Conservation (phyloP, 371 early-diverging fungal species). For the Mortierella sp. region DNA sequence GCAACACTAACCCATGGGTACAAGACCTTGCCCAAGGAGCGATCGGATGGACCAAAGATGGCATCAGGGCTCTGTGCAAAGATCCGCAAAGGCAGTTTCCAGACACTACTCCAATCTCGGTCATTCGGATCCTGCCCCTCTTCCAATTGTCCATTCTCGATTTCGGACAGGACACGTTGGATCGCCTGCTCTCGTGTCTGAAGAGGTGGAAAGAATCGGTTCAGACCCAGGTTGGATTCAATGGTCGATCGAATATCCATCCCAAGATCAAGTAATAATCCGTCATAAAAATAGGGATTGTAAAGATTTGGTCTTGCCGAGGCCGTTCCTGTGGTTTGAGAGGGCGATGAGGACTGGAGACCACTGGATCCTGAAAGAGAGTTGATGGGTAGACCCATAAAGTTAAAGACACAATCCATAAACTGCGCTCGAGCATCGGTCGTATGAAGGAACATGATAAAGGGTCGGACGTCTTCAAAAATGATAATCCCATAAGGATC, state of each 20-base stretch:
- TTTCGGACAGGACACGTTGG: conserved; percentile 25
- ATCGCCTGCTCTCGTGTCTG: conserved; percentile 16
- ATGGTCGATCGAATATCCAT: conserved; percentile 19
- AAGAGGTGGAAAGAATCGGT: conserved; percentile 32
- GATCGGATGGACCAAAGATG: conserved; percentile 21
- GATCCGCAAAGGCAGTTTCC: conserved; percentile 28
- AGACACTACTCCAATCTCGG: conserved; percentile 33
- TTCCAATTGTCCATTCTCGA: conserved; percentile 11
- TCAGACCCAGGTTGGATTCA: conserved; percentile 17
- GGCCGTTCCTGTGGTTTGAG: not conserved
- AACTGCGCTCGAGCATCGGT: conserved; percentile 28
- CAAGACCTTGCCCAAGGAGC: not conserved
- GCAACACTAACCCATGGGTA: conserved; percentile 38
- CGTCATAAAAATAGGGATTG: conserved; percentile 38
- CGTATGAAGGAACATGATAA: conserved; percentile 67
- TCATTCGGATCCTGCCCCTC: conserved; percentile 25
- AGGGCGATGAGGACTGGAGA: not conserved
- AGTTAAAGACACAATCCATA: conserved; percentile 34
- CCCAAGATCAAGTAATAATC: conserved; percentile 25
- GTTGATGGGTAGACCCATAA: conserved; percentile 40
- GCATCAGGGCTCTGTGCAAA: conserved; percentile 25
- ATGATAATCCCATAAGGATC: conserved; percentile 80
- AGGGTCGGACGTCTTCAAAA: conserved; percentile 75
- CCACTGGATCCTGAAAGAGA: conserved; percentile 30
- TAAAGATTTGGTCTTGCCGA: conserved; percentile 5